Evolutionary conservation across 257 asterid genomes (phyloP).

Genomic region (Nicotiana tomentosiformis): DNA sequence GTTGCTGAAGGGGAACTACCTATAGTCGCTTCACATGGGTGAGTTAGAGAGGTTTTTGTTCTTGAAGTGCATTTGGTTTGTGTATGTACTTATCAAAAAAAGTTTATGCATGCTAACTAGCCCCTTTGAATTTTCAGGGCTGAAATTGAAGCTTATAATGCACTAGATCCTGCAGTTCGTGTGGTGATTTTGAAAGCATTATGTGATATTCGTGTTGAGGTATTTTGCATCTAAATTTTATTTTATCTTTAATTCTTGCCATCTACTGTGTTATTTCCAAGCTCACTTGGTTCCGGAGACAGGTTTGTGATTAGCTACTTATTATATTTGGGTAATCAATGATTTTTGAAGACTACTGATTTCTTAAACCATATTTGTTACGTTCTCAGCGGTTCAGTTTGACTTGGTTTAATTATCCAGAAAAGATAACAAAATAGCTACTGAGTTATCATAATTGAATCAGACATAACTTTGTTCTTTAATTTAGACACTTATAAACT

Average conservation of each 20-base stretch:
- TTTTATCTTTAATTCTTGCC: slow-evolving; percentile 8
- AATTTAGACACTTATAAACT: background rate
- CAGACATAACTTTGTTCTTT: background rate
- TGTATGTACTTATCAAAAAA: background rate
- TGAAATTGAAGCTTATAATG: slow-evolving; percentile 72
- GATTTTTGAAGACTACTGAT: background rate
- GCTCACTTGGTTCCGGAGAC: background rate
- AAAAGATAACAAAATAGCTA: background rate
- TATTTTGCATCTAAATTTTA: slow-evolving; percentile 23
- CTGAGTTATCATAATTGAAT: background rate
- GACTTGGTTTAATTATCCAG: background rate
- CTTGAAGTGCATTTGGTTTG: background rate
- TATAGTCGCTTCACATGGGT: slow-evolving; percentile 98
- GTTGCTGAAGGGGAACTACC: slow-evolving; percentile 98
- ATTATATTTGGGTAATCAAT: background rate
- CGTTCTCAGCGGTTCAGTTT: background rate
- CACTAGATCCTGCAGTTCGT: slow-evolving; percentile 84
- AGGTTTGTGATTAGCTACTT: background rate
- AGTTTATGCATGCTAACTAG: background rate
- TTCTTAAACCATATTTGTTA: background rate
- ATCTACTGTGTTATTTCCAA: background rate
- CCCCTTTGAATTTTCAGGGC: slow-evolving; percentile 43
- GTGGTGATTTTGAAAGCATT: slow-evolving; percentile 91
- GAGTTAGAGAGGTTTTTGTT: slow-evolving; percentile 25
- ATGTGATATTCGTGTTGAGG: slow-evolving; percentile 99